phyloP scores from a whole-genome alignment of 768 basidiomycete genomes.

The Lactarius psammicola region DNA sequence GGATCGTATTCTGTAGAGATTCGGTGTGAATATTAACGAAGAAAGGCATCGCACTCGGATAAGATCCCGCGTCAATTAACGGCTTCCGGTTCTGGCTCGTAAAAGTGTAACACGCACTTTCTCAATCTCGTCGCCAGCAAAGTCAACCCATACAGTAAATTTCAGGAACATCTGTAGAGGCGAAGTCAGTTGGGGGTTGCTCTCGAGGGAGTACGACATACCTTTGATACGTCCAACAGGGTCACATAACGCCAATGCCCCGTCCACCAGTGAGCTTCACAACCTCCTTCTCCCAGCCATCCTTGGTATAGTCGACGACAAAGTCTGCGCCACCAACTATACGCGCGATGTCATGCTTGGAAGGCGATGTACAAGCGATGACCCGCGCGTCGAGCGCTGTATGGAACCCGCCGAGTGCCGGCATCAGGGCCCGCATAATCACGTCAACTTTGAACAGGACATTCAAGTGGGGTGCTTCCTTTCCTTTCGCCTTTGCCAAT shows the following conservation, averaged over 20 bases:
- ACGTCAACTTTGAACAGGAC: neutral
- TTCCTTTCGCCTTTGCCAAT: conserved; percentile 66
- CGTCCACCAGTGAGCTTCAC: conserved; percentile 75
- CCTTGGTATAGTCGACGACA: conserved; percentile 70
- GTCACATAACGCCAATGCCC: conserved; percentile 83
- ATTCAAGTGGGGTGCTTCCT: neutral
- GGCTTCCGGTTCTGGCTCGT: too few species aligned
- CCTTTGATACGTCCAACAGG: conserved; percentile 78
- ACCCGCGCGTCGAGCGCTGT: conserved; percentile 86
- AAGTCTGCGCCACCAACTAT: conserved; percentile 78
- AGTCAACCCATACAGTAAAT: conserved; percentile 91
- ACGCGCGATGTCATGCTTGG: conserved; percentile 77
- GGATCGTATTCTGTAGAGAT: conserved; percentile 58
- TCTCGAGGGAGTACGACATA: conserved; percentile 23
- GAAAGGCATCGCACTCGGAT: neutral
- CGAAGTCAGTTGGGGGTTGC: neutral
- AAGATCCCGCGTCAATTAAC: conserved; percentile 40
- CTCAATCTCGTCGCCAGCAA: conserved; percentile 80
- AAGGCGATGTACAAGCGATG: conserved; percentile 81
- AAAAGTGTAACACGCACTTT: conserved; percentile 46
- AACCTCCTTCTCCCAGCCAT: conserved; percentile 88
- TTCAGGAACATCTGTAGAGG: conserved; percentile 67
- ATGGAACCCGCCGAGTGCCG: neutral
- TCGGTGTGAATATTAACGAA: neutral
- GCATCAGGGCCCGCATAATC: neutral